A percentile compares a stretch with the other conserved stretches of the same genome.
These are phyloP conservation scores for Neonectria faginata DNA, from an alignment of 2,329 filamentous ascomycete genomes.

Conservation along the genomic window DNA sequence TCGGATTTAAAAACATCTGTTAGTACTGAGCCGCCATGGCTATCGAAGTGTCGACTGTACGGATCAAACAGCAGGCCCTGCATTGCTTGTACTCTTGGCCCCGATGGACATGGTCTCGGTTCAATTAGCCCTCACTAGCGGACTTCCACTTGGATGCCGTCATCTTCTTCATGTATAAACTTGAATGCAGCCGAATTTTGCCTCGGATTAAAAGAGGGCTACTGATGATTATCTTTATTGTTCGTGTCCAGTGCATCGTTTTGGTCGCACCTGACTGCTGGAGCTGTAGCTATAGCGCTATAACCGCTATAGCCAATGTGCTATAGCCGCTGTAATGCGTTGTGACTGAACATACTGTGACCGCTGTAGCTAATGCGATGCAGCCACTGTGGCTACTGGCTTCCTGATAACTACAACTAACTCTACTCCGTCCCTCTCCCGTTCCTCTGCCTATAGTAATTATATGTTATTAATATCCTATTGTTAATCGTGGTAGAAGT, in stretches of 20 bases:
- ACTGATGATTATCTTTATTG: neutral
- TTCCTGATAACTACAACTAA: too few relatives aligned
- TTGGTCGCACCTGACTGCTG: too few relatives aligned
- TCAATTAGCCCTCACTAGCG: neutral
- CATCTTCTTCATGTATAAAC: constrained; percentile 28
- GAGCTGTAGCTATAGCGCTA: too few relatives aligned
- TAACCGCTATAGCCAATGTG: too few relatives aligned
- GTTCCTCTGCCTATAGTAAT: too few relatives aligned
- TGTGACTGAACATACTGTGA: too few relatives aligned
- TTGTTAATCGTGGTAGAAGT: too few relatives aligned
- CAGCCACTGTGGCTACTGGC: too few relatives aligned
- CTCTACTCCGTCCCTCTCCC: too few relatives aligned
- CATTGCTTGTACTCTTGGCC: constrained; percentile 3
- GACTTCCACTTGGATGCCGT: constrained; percentile 8
- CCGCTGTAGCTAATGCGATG: too few relatives aligned
- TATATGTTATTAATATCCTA: too few relatives aligned
- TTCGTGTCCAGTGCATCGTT: neutral
- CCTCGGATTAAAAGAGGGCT: constrained; percentile 7
- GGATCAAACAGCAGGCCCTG: constrained; percentile 12
- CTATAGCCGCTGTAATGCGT: too few relatives aligned
- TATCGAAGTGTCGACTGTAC: neutral
- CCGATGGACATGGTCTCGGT: neutral
- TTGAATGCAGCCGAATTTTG: constrained; percentile 5
- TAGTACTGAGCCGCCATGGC: neutral
- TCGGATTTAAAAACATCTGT: neutral